Base-by-base conservation (phyloP, 345 rosid genomes). In the Populus nigra region DNA sequence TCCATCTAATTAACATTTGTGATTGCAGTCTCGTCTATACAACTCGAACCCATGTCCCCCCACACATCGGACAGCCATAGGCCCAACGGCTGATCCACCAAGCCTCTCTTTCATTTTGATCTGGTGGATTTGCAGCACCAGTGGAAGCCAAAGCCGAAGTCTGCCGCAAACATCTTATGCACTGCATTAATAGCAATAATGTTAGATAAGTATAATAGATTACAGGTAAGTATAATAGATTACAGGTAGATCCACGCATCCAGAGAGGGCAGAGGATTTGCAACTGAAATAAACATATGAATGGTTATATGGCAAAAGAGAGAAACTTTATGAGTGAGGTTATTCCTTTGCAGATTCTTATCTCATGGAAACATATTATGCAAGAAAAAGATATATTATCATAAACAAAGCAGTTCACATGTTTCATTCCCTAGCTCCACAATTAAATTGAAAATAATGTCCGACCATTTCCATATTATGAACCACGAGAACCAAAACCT, bases 21-120 rank as follows among this genome's bases (percentile, higher is more conserved):
- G 10, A 71, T 9, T 23, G 31, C 23, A 20, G 39, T 31, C 74
- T 69, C 69, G 1, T 76, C 88, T 89, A 96, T 50, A 92, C 96
- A 65, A 94, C 99, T 70, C 94, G 93, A 80, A 96, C 97, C 99
- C 98, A 96, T 12, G 97, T 87, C 75, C 98, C 99, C 50, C 98
- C 97, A 11, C 99, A 96, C 94, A 94, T 94, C 16, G 99, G 99
- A 82, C 99, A 96, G 65, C 98, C 93, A 53, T 88, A 89, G 38
- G 91, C 95, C 99, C 99, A 96, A 7, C 95, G 94, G 87, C 99
- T 94, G 69, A 93, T 92, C 97, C 97, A 96, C 97, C 92, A 93
- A 12, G 81, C 83, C 82, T 92, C 97, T 31, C 93, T 85, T 39
- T 92, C 97, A 47, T 84, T 93, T 55, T 83, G 90, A 81, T 84